A percentile compares a stretch with the other conserved stretches of the same genome.
phyloP scores from a whole-genome alignment of 2,329 filamentous ascomycete species.

The Xylariaceae sp. region DNA sequence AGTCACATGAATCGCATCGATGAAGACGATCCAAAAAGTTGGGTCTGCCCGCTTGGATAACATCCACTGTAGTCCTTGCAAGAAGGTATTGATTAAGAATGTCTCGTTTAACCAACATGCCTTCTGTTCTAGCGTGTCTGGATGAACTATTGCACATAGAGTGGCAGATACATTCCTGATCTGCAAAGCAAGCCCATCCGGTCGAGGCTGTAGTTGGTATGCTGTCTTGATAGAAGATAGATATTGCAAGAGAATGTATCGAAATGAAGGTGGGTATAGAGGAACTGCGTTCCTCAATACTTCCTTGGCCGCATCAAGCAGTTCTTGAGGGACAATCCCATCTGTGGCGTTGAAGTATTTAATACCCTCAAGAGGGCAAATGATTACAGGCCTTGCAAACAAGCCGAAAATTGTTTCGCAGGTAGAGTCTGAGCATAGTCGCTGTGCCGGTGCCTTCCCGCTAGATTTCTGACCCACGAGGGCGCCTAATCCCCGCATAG shows the following conservation, averaged over 20 bases:
- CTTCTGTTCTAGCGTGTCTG: constrained; percentile 42
- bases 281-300: constrained; percentile 37
- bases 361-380: constrained; percentile 33
- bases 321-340: constrained; percentile 24
- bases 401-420: constrained; percentile 36
- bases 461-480: constrained; percentile 37
- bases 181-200: constrained; percentile 27
- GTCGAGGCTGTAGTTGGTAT: constrained; percentile 26
- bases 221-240: constrained; percentile 35
- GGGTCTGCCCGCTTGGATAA: constrained; percentile 30
- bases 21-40: constrained; percentile 37
- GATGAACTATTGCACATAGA: constrained; percentile 57
- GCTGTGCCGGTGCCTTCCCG: constrained; percentile 12
- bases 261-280: constrained; percentile 39
- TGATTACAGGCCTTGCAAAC: constrained; percentile 35
- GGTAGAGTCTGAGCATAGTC: constrained; percentile 37
- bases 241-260: constrained; percentile 38
- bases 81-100: constrained; percentile 45
- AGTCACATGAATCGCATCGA: constrained; percentile 36
- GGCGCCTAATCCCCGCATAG: constrained; percentile 38
- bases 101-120: constrained; percentile 49
- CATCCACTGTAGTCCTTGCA: constrained; percentile 33
- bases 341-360: constrained; percentile 23
- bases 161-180: constrained; percentile 49
- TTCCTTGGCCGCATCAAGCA: constrained; percentile 35